Evolutionary conservation across 2,329 filamentous ascomycete genomes (phyloP), one percentile per base, ranked within the genome.

Genomic region (Bertia moriformis): DNA sequence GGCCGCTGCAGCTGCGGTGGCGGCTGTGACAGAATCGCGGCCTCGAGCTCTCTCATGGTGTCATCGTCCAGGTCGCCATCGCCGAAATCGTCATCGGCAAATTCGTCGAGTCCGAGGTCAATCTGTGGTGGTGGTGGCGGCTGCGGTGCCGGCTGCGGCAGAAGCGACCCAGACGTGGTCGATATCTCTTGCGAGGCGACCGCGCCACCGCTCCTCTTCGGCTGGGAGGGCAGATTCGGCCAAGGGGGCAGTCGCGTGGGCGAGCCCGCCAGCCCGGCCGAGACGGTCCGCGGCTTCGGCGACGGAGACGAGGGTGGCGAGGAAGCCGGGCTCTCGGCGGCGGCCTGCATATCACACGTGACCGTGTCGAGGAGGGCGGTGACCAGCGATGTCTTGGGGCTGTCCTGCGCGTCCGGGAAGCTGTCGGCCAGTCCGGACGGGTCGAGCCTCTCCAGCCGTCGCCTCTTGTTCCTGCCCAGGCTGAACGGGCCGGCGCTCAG

Each of bases 281-380:
- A 27, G 22, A n/a, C 7, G 22, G n/a, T n/a, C n/a, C n/a, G n/a
- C 22, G n/a, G 7, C 22, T 27, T 27, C 7, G 7, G 22, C n/a
- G 7, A 10, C n/a, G 22, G 22, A 36, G 32, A 15, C 14, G 32
- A 36, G 7, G 32, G 32, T 15, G 32, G 15, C 14, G 32, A 36
- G 7, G 32, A 18, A 7, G 22, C 22, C 22, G 22, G 22, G 22
- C 22, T 27, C 22, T 27, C 22, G 7, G 7, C 22, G n/a, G 22
- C 7, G 7, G 22, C 22, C 22, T n/a, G 7, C 22, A 27, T 10
- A 27, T 68, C 69, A 41, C 60, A 64, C 38, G 62, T 66, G 39
- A 86, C 78, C 38, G 73, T 78, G 48, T 83, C 71, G 15, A 88
- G 60, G 39, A 88, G 58, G 14, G 75, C 72, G 24, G 67, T 70